Evolutionary conservation across 2,329 filamentous ascomycete species (phyloP), one percentile per base, ranked within the genome.

Genomic region (Ophiostoma ips): DNA sequence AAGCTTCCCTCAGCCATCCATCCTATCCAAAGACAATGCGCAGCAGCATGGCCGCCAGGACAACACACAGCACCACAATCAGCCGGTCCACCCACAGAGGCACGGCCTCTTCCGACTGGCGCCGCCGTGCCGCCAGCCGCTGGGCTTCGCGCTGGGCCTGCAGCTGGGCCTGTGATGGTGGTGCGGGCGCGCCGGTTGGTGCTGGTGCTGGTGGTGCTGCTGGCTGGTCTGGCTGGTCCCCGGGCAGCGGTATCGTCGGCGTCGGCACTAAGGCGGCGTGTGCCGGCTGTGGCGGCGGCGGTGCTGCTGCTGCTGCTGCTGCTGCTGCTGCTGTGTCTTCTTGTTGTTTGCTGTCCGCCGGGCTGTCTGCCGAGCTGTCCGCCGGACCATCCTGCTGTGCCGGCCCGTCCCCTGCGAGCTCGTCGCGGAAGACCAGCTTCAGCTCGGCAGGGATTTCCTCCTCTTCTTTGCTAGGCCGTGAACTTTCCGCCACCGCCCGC

Each of bases 21-120:
- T 13, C 5, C 37, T 43, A 44, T 31, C 46, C 46, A 19, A 53
- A 33, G 19, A 53, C 11, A 44, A 58, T 28, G 28, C 77, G 81
- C 51, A 77, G 53, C 19, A 95, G 68, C 70, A 94, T 77, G 19
- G 85, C 77, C 3, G 84, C 77, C 4, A 95, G 68, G 24, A 84
- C 70, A 13, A 86, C 72, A 0, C 86, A 69, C 16, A 95, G 66
- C 7, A 78, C 82, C 19, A 82, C 77, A 56, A 95, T 95, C 35
- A 82, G 76, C 55, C 85, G 78, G 64, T 95, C 89, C 16, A 95
- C 71, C 84, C 87, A 94, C 12, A 79, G 67, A 2, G 81, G 76
- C 15, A 85, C 75, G 2, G 70, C 76, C 28, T 76, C 71, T 48
- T 71, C 50, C 46, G 52, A 50, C 51, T 36, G 58, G 52, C 54